These are phyloP conservation scores for Cyclotella sp. DNA, from an alignment of 108 stramenopile genomes.

Conservation along the genomic window DNA sequence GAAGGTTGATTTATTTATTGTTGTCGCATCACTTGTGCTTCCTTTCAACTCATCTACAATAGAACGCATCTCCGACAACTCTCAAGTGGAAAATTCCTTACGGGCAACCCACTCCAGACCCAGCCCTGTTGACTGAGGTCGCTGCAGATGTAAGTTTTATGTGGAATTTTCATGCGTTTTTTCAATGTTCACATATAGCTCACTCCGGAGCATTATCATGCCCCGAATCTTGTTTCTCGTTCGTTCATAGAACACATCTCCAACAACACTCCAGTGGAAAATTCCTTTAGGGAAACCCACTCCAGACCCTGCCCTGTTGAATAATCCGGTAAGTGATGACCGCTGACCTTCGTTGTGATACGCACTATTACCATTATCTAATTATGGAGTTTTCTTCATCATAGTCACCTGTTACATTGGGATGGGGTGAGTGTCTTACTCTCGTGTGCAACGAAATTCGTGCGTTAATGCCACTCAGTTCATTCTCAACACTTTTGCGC, in stretches of 20 bases:
- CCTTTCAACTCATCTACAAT: too few species aligned
- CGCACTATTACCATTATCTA: neutral
- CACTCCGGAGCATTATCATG: neutral
- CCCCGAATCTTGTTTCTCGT: neutral
- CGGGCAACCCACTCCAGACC: too few species aligned
- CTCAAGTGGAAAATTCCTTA: too few species aligned
- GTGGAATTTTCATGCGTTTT: too few species aligned
- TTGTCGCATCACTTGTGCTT: too few species aligned
- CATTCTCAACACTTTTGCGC: neutral
- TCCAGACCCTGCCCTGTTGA: conserved; percentile 17
- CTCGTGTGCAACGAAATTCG: neutral
- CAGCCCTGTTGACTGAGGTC: too few species aligned
- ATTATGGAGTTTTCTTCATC: neutral
- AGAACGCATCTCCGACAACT: too few species aligned
- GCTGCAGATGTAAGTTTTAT: too few species aligned
- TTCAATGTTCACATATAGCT: too few species aligned
- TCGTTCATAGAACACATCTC: neutral
- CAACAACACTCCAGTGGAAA: conserved; percentile 37
- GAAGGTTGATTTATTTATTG: neutral
- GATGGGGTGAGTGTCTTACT: conserved; percentile 1
- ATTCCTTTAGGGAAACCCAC: conserved; percentile 17
- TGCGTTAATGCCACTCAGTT: neutral
- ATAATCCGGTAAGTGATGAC: too few species aligned
- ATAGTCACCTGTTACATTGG: neutral
- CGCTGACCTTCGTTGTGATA: neutral